Base-by-base conservation (phyloP, 805 yeast species). In the Tetrapisispora pingtungensis region DNA sequence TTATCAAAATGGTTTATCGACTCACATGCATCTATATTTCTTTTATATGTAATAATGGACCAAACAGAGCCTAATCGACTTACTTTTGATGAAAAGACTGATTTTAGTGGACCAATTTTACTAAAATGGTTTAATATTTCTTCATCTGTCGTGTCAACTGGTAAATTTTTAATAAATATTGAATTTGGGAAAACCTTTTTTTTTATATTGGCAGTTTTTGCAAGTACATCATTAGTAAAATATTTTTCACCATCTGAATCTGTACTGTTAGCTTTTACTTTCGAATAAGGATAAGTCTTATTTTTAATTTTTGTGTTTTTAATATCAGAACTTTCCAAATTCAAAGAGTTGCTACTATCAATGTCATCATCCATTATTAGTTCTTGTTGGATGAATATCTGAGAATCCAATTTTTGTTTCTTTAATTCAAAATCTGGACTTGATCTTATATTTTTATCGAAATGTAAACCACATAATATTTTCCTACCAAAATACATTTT, bases 351-450 rank as follows among this genome's bases (percentile, higher is more conserved):
- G 8, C 26, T 22, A 6, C 7, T 22, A 22, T 5, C 8, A 22
- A 8, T 8, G 8, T 22, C 26, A 22, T 22, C 46, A n/a, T 47
- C 52, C 6, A 46, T 40, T 12, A 49, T 39, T n/a, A 56, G 37
- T 18, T 46, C 51, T 32, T 55, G 59, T 42, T 58, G 55, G 20
- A 56, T 50, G 31, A 58, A 52, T 20, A 56, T 50, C 2, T 56
- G 40, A 7, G 64, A 56, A 30, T 56, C 59, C 14, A 60, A 35
- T 17, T 50, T 48, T 5, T 49, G 41, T 35, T 55, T 57, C 44
- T 61, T 22, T 8, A 22, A 22, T 22, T 86, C 30, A 77, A 18
- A 45, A 47, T 55, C 76, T 81, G 32, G 78, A 70, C 40, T 66
- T 62, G 28, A 65, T 37, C 50, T 44, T 8, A 15, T 10, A 15